These are phyloP conservation scores for Aaosphaeria pasadenensis DNA, from an alignment of 2,329 filamentous ascomycete species.

Conservation along the genomic window DNA sequence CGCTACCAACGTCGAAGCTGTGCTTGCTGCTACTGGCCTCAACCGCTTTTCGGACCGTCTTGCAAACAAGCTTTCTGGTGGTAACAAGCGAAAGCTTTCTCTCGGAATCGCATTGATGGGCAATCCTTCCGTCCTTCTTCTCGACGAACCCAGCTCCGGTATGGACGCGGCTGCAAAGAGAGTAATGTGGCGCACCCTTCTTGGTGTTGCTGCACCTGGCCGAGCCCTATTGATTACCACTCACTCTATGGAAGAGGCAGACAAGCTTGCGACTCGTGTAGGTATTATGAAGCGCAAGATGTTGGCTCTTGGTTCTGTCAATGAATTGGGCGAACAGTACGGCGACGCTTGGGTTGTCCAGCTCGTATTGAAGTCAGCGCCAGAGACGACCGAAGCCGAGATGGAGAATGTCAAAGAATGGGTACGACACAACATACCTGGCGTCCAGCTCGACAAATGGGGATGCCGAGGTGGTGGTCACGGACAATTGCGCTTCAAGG, in stretches of 20 bases:
- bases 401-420: constrained; percentile 65
- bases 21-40: constrained; percentile 79
- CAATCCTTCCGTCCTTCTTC: constrained; percentile 79
- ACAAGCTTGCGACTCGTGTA: constrained; percentile 77
- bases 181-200: constrained; percentile 87
- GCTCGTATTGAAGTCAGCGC: constrained; percentile 71
- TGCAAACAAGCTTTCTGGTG: constrained; percentile 77
- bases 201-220: constrained; percentile 64
- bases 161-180: constrained; percentile 90
- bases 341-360: constrained; percentile 81
- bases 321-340: constrained; percentile 69
- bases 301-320: constrained; percentile 77
- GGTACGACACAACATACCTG: constrained; percentile 60
- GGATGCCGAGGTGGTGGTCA: constrained; percentile 72
- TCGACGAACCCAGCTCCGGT: constrained; percentile 85
- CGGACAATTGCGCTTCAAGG: constrained; percentile 81
- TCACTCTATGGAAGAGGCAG: constrained; percentile 93
- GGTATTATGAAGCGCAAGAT: constrained; percentile 84
- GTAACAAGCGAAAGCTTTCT: constrained; percentile 90
- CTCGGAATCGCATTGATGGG: constrained; percentile 90
- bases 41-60: constrained; percentile 68
- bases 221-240: constrained; percentile 86
- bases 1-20: constrained; percentile 71
- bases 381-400: constrained; percentile 66
- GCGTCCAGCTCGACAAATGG: constrained; percentile 55